Conservation (phyloP, 73 alveolate genomes). For the Paraurostyla sp. region DNA sequence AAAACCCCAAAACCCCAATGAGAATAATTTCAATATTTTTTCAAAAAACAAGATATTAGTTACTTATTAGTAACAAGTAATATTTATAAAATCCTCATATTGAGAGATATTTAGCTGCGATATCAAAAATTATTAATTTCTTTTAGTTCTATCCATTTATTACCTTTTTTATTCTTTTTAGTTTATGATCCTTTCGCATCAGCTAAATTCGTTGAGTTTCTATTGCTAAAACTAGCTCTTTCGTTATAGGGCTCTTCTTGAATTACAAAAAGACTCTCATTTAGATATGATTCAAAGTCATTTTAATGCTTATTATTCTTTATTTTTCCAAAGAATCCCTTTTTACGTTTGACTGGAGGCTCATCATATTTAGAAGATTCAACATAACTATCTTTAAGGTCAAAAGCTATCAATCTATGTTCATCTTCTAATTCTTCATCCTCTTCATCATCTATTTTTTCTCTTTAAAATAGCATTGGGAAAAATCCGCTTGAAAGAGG, state of each 20-base stretch:
- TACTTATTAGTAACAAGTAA: too few species aligned
- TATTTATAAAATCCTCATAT: too few species aligned
- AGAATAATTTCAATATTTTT: too few species aligned
- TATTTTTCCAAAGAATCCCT: background rate
- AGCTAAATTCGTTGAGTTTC: background rate
- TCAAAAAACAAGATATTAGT: too few species aligned
- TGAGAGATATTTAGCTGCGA: too few species aligned
- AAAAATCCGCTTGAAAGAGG: background rate
- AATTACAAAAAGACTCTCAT: constrained; percentile 1
- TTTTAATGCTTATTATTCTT: background rate
- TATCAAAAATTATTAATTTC: background rate
- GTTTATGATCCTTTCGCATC: background rate
- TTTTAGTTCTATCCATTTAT: background rate
- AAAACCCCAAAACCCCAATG: too few species aligned
- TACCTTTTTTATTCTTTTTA: background rate
- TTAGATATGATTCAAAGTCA: background rate
- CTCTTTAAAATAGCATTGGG: constrained; percentile 30
- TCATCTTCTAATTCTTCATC: background rate
- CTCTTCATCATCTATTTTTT: background rate
- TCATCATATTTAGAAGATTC: background rate
- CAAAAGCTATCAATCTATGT: background rate
- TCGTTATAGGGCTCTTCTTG: background rate
- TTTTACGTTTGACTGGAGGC: background rate
- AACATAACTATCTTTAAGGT: background rate
- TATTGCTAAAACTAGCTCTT: constrained; percentile 10